Base-by-base conservation (phyloP, 169 alveolate species). In the Eimeria necatrix region DNA sequence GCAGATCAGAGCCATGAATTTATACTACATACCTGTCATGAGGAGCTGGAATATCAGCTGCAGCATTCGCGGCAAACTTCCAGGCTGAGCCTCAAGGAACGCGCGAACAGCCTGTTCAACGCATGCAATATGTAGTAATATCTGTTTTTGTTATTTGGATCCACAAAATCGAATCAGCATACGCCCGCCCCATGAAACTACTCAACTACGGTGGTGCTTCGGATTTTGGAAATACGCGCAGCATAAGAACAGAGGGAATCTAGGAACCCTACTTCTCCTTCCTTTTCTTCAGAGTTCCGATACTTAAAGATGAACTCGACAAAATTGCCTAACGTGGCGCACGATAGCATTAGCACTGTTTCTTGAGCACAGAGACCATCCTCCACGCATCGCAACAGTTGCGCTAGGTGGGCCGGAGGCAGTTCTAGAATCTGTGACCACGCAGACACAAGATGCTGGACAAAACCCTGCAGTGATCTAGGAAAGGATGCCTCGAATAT, bases 31-130 rank as follows among this genome's bases (percentile, higher is more conserved):
- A 93, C 98, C 98, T 73, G 98, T 97, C 83, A 97, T 95, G 89
- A 97, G 96, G 68, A 97, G 96, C 90, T 97, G 97, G 93, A 97
- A 97, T 97, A 97, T 97, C 85, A 97, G 91, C 81, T 96, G 96
- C 95, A 97, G 95, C 59, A 97, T 96, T 78, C 97, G 96, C 94
- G 96, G 94, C 78, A 97, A 96, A n/a, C 97, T 96, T 87, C 96
- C 97, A n/a, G 98, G 97, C 85, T 96, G 98, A 41, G 95, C 96
- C 94, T 95, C 96, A 94, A 96, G 95, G 93, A 96, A 97, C 89
- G 96, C 87, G 64, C 96, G 96, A n/a, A 96, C 96, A 64, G 96
- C 96, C 97, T 96, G 95, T 1, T 74, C n/a, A 84, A n/a, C 48
- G 51, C 56, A 59, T 18, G 60, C 61, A 64, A 22, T 8, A 22